These are phyloP conservation scores for Cinnamomum micranthum DNA, from an alignment of 164 flowering plant species.

Conservation along the genomic window DNA sequence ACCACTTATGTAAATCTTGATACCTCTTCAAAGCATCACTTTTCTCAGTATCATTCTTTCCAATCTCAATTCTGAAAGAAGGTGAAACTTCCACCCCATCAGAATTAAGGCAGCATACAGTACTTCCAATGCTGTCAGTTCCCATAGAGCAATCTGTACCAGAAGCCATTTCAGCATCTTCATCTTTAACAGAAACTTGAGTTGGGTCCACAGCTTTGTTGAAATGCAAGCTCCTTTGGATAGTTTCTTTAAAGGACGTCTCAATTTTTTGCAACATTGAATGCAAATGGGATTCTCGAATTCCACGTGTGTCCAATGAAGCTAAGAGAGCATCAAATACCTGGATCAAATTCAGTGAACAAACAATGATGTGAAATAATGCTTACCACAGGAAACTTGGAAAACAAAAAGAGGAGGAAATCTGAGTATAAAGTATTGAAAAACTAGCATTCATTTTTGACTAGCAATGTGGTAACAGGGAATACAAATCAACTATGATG, in stretches of 20 bases:
- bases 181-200: conserved; percentile 21
- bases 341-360: conserved; percentile 29
- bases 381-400: not conserved
- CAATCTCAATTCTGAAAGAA: conserved; percentile 57
- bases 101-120: conserved; percentile 29
- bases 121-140: conserved; percentile 47
- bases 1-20: conserved; percentile 68
- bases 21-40: conserved; percentile 45
- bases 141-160: conserved; percentile 27
- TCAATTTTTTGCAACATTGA: conserved; percentile 70
- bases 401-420: not conserved
- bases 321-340: conserved; percentile 70
- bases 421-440: not conserved
- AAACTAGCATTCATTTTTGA: too few relatives aligned
- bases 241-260: conserved; percentile 52
- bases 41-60: conserved; percentile 49
- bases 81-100: conserved; percentile 45
- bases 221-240: conserved; percentile 25
- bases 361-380: not conserved
- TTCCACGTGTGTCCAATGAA: conserved; percentile 76
- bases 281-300: conserved; percentile 74
- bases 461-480: too few relatives aligned
- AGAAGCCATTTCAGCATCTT: conserved; percentile 27
- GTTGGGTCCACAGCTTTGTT: conserved; percentile 4
- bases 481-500: too few relatives aligned